phyloP scores from a whole-genome alignment of 352 stramenopile species.

The Phytophthora pluvialis region DNA sequence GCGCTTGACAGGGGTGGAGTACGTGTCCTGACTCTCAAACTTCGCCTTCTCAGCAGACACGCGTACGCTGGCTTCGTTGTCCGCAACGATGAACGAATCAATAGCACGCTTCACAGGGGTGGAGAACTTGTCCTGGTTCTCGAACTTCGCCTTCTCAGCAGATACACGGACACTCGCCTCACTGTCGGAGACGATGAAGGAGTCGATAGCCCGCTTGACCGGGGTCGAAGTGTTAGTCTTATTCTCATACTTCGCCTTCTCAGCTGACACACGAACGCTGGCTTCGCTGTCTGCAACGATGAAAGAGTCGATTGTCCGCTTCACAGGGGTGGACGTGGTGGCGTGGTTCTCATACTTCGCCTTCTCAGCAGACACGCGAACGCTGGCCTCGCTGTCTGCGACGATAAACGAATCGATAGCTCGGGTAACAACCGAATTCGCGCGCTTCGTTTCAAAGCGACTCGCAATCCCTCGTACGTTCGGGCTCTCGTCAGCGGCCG shows the following conservation, averaged over 20 bases:
- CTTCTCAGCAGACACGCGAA: conserved; percentile 43
- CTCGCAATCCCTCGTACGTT: conserved; percentile 57
- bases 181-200: conserved; percentile 28
- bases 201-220: conserved; percentile 31
- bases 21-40: conserved; percentile 1
- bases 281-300: conserved; percentile 32
- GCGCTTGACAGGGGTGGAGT: background rate
- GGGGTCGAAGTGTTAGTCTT: conserved; percentile 8
- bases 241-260: conserved; percentile 40
- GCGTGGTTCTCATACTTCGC: conserved; percentile 38
- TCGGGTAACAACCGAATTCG: conserved; percentile 54
- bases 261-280: conserved; percentile 38
- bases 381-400: conserved; percentile 34
- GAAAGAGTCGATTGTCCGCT: conserved; percentile 42
- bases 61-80: conserved; percentile 27
- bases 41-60: conserved; percentile 30
- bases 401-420: conserved; percentile 45
- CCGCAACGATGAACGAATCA: conserved; percentile 29
- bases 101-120: conserved; percentile 26
- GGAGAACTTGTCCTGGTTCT: conserved; percentile 19
- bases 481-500: conserved; percentile 21
- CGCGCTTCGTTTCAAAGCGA: conserved; percentile 70
- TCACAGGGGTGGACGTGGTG: conserved; percentile 22
- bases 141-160: conserved; percentile 39
- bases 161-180: conserved; percentile 34